Base-by-base conservation (phyloP, 306 rosid genomes). In the Citrullus colocynthis region DNA sequence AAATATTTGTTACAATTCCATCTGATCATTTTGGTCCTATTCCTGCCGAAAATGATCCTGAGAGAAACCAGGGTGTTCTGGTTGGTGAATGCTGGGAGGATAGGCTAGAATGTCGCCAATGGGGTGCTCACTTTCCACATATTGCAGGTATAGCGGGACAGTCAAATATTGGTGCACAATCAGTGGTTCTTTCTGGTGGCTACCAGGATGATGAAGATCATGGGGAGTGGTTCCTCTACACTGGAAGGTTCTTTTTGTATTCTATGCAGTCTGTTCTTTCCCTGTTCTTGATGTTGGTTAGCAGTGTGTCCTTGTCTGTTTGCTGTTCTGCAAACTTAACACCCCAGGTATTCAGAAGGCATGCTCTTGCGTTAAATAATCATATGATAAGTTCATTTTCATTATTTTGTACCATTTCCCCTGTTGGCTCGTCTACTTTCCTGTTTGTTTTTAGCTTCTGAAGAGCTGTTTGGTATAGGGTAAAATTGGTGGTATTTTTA, bases 171-270 rank as follows among this genome's bases (percentile, higher is more conserved):
- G 94, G 93, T 76, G 88, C 94, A 4, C 97, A 89, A 76, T 91
- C 97, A 13, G 97, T 91, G 48, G 90, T 85, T 10, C 91, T 93
- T 12, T 88, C 90, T 4, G 93, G 96, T 9, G 96, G 96, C 1
- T 91, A 88, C 77, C 76, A 67, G 8, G 96, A 93, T 55, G 96
- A 91, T 11, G 95, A 93, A 81, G 98, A 90, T 69, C 97, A 93
- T 7, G 96, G 98, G 17, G 97, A 91, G 16, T 93, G 97, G 98
- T 93, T 93, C 80, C 87, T 91, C 17, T 91, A 90, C 77, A 91
- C 97, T 7, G 96, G 98, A 30, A 91, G 96, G 96, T 44, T 9
- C 9, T 32, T 44, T 44, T 44, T 9, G 10, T 48, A 48, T 13
- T 51, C 34, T 51, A 10, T 64, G 21, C 79, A 51, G 42, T 20